These are phyloP conservation scores for Linnemannia hyalina DNA, from an alignment of 192 early-diverging fungal genomes.

Conservation along the genomic window DNA sequence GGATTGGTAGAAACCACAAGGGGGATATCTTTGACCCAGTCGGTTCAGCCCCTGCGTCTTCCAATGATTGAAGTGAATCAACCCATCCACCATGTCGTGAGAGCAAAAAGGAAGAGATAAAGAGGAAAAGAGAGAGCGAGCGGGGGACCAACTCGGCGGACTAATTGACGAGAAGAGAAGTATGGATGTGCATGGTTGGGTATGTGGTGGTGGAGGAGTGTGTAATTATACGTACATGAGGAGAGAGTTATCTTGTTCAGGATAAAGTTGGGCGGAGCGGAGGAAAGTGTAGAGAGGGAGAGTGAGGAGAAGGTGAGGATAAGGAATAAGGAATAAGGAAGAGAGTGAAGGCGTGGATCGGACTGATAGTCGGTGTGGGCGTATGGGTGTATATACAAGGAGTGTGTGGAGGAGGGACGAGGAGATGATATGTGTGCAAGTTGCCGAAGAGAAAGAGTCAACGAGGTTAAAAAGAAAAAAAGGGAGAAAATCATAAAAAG, in stretches of 20 bases:
- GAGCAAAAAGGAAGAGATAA: not conserved
- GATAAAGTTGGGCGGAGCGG: not conserved
- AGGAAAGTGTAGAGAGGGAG: not conserved
- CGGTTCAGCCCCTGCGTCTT: not conserved
- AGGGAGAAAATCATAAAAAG: not conserved
- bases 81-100: not conserved
- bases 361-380: not conserved
- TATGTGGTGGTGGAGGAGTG: not conserved
- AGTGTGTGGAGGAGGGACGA: not conserved
- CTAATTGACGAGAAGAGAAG: not conserved
- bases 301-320: not conserved
- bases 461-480: not conserved
- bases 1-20: not conserved
- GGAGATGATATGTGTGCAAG: not conserved
- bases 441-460: not conserved
- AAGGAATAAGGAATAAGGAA: not conserved
- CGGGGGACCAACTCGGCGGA: not conserved
- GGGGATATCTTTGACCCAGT: not conserved
- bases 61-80: constrained; percentile 6
- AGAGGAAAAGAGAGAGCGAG: not conserved
- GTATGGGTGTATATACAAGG: not conserved
- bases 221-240: not conserved
- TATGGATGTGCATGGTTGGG: not conserved
- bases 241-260: not conserved
- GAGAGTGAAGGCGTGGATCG: not conserved